Base-by-base conservation (phyloP, 495 filamentous ascomycete species). In the Parathielavia hyrcaniae region DNA sequence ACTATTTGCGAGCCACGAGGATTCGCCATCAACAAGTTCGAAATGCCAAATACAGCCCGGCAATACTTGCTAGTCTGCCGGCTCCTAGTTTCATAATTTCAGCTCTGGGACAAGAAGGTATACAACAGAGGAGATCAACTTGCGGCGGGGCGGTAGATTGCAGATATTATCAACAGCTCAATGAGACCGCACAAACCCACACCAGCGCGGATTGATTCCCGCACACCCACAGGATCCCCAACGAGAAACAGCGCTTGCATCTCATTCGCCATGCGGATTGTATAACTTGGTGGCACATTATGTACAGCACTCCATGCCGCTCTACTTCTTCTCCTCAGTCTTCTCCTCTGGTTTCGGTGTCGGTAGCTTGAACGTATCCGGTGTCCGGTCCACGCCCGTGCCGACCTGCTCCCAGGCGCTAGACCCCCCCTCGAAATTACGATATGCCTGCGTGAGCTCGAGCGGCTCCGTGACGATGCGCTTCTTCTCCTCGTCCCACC, bases 401-500 rank as follows among this genome's bases (percentile, higher is more conserved):
- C 95, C 92, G 69, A 99, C 84, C 69, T 91, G 91, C 73, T 99
- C 91, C 91, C 92, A 90, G 13, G 81, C 83, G 39, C 79, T 81
- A 36, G 83, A 85, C 48, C 89, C 89, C 44, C 89, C 88, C 75
- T 96, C 89, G 67, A 99, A 99, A 75, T 99, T 97, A 61, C 95
- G 84, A 83, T 92, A 97, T n/a, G 93, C 93, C 75, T 98, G 93
- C 9, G 95, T 97, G 73, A 98, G 78, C 76, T 98, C 93, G 53
- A 98, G 79, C 12, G 95, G 93, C 80, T 97, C 95, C 35, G 93
- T 89, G 55, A 99, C 91, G 70, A 97, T 96, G 53, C 95, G 82
- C 83, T 99, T 97, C 87, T 97, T 99, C 83, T 97, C 95, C 73
- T 99, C 95, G 67, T 97, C 92, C 66, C 90, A 99, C 59, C 95